Conservation (phyloP, 1,284 basidiomycete species). For the Tylopilus sp. region DNA sequence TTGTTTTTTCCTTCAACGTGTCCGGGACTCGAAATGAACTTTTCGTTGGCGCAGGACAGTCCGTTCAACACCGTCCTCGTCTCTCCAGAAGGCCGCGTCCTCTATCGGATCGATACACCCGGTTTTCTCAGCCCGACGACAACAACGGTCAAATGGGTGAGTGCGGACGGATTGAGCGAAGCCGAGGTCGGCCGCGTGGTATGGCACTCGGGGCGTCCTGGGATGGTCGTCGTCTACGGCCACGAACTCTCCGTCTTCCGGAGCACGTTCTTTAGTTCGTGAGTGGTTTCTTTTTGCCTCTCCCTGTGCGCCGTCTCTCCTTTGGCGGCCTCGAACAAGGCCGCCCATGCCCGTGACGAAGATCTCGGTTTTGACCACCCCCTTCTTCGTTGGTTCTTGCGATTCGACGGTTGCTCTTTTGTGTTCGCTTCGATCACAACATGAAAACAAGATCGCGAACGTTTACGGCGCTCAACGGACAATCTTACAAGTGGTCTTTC, state of each 20-base stretch:
- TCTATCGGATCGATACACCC: constrained; percentile 31
- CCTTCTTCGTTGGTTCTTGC: background rate
- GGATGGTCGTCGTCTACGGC: constrained; percentile 29
- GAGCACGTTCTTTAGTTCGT: constrained; percentile 32
- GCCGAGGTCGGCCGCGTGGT: constrained; percentile 26
- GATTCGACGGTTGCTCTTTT: background rate
- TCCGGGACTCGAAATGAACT: constrained; percentile 24
- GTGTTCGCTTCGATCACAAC: constrained; percentile 5
- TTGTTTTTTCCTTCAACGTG: background rate
- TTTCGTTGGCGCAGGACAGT: constrained; percentile 31
- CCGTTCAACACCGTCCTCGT: constrained; percentile 33
- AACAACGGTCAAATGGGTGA: constrained; percentile 27
- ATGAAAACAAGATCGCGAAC: constrained; percentile 26
- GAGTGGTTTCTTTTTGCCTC: constrained; percentile 10
- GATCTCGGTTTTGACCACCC: constrained; percentile 8
- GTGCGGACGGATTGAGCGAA: constrained; percentile 25
- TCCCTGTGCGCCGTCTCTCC: background rate
- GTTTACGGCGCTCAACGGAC: constrained; percentile 34
- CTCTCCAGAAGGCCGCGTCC: constrained; percentile 29
- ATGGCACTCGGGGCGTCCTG: constrained; percentile 32
- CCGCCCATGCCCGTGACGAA: background rate
- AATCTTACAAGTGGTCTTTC: constrained; percentile 36
- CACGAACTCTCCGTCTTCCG: constrained; percentile 26
- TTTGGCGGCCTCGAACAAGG: background rate
- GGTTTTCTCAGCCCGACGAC: constrained; percentile 14